Conservation (phyloP, 2,329 filamentous ascomycete genomes). For the Plectosphaerella plurivora region DNA sequence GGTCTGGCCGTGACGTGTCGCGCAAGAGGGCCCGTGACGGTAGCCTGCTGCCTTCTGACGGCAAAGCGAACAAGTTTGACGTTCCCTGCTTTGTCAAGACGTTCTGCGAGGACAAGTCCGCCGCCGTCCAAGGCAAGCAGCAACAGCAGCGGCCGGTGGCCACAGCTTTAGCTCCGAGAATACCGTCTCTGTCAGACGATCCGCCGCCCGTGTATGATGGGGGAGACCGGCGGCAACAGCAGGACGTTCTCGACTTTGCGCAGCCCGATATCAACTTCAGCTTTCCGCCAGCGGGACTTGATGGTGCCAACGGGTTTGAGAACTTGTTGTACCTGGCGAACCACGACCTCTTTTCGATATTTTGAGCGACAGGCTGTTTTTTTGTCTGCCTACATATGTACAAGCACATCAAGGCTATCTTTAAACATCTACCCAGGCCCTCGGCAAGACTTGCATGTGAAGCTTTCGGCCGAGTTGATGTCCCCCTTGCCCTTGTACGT, state of each 20-base stretch:
- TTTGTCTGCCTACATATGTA: no score
- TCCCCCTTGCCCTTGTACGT: no score
- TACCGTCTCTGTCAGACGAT: background rate
- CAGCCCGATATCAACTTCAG: conserved; percentile 3
- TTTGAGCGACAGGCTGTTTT: conserved; percentile 1
- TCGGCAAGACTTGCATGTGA: no score
- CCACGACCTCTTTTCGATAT: conserved; percentile 12
- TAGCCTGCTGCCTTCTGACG: background rate
- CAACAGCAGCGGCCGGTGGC: conserved; percentile 7
- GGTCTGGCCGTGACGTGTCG: background rate
- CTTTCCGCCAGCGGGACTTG: conserved; percentile 10
- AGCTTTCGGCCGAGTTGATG: no score
- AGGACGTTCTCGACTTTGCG: conserved; percentile 6
- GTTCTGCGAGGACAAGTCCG: conserved; percentile 17
- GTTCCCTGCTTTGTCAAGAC: conserved; percentile 20
- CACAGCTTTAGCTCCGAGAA: background rate
- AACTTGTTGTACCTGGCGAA: conserved; percentile 17
- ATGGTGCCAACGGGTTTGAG: conserved; percentile 12
- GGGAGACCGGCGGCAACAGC: background rate
- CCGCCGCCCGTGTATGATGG: background rate
- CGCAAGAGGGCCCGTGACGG: conserved; percentile 1
- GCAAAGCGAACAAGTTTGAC: conserved; percentile 12
- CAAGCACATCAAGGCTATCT: no score
- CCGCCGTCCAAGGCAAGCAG: conserved; percentile 5
- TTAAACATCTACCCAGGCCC: no score